A percentile compares a stretch with the other conserved stretches of the same genome.
These are phyloP conservation scores for Dothideomycetes sp. DNA, from an alignment of 2,329 filamentous ascomycete species.

Conservation along the genomic window DNA sequence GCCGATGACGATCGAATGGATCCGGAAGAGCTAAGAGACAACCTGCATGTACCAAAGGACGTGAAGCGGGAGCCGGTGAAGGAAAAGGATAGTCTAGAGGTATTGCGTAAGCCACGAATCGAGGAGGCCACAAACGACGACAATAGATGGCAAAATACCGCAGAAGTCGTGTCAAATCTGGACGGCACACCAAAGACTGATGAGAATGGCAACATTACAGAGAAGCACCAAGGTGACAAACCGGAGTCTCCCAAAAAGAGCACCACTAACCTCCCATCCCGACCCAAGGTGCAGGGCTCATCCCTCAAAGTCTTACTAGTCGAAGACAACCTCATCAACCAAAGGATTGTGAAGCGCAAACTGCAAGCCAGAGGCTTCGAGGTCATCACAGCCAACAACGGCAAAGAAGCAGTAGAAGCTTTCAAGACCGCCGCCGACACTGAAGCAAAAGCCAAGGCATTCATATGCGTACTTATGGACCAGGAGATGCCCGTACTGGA, in stretches of 20 bases:
- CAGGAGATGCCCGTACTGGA: slow-evolving; percentile 23
- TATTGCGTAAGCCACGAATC: not conserved
- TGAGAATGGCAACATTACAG: too few species aligned
- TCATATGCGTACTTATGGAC: slow-evolving; percentile 23
- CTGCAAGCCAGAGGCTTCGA: slow-evolving; percentile 17
- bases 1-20: slow-evolving; percentile 13
- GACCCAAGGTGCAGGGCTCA: not conserved
- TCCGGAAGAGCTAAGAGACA: slow-evolving; percentile 4
- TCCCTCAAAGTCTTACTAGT: slow-evolving; percentile 13
- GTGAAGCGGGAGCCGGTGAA: not conserved
- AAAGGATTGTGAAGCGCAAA: slow-evolving; percentile 19
- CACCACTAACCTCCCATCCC: slow-evolving; percentile 2
- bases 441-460: slow-evolving; percentile 9
- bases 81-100: not conserved
- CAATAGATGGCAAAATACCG: slow-evolving; percentile 4
- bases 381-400: slow-evolving; percentile 22
- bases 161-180: slow-evolving; percentile 1
- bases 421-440: slow-evolving; percentile 9
- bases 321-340: slow-evolving; percentile 24
- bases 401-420: slow-evolving; percentile 19
- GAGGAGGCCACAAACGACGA: not conserved
- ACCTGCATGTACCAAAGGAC: not conserved
- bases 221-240: too few species aligned
- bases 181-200: too few species aligned
- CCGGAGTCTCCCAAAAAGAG: slow-evolving; percentile 1